Evolutionary conservation across 1,284 basidiomycete species (phyloP).

Genomic region (Cryptococcus wingfieldii): DNA sequence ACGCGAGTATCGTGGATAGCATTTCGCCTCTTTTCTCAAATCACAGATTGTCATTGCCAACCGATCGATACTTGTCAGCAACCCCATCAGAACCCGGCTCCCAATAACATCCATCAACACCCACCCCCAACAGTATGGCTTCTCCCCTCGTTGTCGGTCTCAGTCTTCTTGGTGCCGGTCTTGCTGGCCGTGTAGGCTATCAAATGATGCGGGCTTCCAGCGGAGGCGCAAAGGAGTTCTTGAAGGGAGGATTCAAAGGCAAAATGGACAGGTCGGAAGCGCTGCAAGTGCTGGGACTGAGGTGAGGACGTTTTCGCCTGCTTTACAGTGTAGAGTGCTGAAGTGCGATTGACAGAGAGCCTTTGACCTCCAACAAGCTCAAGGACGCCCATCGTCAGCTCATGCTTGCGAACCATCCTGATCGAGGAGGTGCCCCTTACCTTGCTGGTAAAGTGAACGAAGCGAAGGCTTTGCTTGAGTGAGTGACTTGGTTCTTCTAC

Average conservation of each 20-base stretch:
- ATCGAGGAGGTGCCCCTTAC: conserved; percentile 92
- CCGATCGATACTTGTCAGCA: too few relatives aligned
- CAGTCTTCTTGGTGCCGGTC: conserved; percentile 71
- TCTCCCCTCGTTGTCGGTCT: conserved; percentile 73
- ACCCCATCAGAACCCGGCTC: too few relatives aligned
- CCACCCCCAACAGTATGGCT: conserved; percentile 34
- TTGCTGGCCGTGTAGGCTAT: conserved; percentile 64
- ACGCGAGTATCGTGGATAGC: too few relatives aligned
- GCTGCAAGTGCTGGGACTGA: conserved; percentile 83
- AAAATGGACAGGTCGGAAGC: conserved; percentile 98
- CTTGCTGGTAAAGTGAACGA: conserved; percentile 98
- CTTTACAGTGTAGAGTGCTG: not conserved
- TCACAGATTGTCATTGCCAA: too few relatives aligned
- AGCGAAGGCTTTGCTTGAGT: conserved; percentile 75
- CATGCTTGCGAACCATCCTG: conserved; percentile 94
- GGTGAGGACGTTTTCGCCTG: conserved; percentile 55
- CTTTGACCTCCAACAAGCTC: conserved; percentile 63
- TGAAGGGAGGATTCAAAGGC: conserved; percentile 86
- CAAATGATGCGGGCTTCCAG: conserved; percentile 53
- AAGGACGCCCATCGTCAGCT: conserved; percentile 89
- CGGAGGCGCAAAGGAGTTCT: conserved; percentile 72
- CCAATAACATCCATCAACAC: too few relatives aligned
- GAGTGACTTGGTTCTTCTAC: conserved; percentile 17
- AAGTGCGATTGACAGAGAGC: conserved; percentile 58
- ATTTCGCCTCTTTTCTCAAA: too few relatives aligned